Evolutionary conservation across 176 grass and related monocot genomes (phyloP).

Genomic region (Alloteropsis semialata): DNA sequence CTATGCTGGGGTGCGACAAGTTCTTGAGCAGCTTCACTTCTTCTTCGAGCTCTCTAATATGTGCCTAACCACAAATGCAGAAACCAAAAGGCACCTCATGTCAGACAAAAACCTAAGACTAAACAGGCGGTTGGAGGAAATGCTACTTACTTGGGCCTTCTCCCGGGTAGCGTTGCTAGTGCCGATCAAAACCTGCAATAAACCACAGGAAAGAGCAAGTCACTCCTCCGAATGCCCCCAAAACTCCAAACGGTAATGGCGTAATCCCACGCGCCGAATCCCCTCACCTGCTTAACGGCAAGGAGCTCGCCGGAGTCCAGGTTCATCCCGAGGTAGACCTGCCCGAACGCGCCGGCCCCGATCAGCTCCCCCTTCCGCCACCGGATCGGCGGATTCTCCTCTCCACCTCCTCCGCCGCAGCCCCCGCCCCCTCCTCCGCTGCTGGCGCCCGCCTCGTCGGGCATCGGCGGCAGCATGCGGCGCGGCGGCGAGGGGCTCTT

Average conservation of each 20-base stretch:
- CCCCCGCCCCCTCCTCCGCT: not conserved
- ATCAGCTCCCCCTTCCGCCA: slow-evolving; percentile 95
- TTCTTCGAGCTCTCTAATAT: slow-evolving; percentile 94
- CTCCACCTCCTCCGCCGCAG: slow-evolving; percentile 16
- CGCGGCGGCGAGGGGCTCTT: slow-evolving; percentile 64
- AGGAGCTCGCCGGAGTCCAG: slow-evolving; percentile 96
- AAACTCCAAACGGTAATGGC: not conserved
- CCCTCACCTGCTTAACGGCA: slow-evolving; percentile 79
- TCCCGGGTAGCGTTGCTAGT: slow-evolving; percentile 78
- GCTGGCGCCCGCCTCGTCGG: not conserved
- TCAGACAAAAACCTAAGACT: slow-evolving; percentile 1
- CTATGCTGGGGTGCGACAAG: slow-evolving; percentile 88
- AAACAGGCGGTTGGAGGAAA: not conserved
- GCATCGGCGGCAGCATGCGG: slow-evolving; percentile 39
- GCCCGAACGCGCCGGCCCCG: slow-evolving; percentile 82
- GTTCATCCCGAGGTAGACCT: slow-evolving; percentile 99
- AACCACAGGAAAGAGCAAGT: slow-evolving; percentile 3
- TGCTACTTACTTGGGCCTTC: slow-evolving; percentile 84
- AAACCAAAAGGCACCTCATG: not conserved
- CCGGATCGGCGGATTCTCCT: slow-evolving; percentile 61
- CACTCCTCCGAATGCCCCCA: not conserved
- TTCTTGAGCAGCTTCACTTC: slow-evolving; percentile 99
- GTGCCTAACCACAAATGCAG: slow-evolving; percentile 53
- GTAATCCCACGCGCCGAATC: not conserved
- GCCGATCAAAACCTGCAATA: slow-evolving; percentile 76